Evolutionary conservation across 257 asterid genomes (phyloP).

Genomic region (Przewalskia tangutica): DNA sequence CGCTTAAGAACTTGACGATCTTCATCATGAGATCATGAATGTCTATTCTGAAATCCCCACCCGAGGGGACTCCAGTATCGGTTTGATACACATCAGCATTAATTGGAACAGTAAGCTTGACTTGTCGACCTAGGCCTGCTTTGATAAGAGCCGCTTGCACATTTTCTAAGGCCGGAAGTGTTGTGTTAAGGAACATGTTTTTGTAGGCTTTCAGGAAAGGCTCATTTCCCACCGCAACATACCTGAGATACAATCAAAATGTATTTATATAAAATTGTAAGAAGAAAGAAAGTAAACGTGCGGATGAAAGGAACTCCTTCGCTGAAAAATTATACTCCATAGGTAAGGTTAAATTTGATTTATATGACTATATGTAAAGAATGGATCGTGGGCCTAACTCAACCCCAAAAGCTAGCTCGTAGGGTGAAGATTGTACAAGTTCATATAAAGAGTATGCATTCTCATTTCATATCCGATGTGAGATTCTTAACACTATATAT

Average conservation of each 20-base stretch:
- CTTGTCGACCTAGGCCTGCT: constrained; percentile 33
- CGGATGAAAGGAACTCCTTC: too few relatives aligned
- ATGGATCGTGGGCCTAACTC: too few relatives aligned
- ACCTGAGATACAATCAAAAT: constrained; percentile 17
- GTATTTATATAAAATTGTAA: background rate
- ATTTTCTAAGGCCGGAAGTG: constrained; percentile 25
- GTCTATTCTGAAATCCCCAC: constrained; percentile 30
- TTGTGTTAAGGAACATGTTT: constrained; percentile 16
- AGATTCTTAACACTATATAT: too few relatives aligned
- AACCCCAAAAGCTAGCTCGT: too few relatives aligned
- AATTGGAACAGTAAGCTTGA: constrained; percentile 33
- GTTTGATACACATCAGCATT: constrained; percentile 36
- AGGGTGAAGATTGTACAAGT: too few relatives aligned
- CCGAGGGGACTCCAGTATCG: constrained; percentile 22
- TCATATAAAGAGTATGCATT: too few relatives aligned
- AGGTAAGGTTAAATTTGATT: too few relatives aligned
- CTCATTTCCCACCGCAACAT: constrained; percentile 41
- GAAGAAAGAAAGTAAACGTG: too few relatives aligned
- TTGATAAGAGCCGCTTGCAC: constrained; percentile 36
- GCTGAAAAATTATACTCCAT: too few relatives aligned
- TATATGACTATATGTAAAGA: too few relatives aligned
- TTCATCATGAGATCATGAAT: constrained; percentile 24
- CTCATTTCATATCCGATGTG: too few relatives aligned
- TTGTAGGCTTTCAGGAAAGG: constrained; percentile 31
- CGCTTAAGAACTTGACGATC: constrained; percentile 27